phyloP scores from a whole-genome alignment of 2,329 filamentous ascomycete genomes.

The Ceratocystis colombiana region DNA sequence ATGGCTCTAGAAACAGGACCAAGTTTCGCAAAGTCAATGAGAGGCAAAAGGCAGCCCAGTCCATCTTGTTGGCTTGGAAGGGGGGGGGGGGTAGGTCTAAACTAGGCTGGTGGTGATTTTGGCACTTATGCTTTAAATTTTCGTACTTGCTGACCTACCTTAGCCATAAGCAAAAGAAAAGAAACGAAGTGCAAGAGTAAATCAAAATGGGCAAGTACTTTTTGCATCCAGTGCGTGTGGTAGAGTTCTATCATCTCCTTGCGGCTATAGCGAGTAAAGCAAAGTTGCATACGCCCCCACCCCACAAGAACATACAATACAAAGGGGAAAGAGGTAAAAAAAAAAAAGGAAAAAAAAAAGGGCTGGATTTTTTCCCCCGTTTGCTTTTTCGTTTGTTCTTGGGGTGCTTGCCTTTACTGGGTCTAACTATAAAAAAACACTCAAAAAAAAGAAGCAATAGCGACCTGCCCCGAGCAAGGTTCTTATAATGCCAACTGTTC shows the following conservation, averaged over 20 bases:
- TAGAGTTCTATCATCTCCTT: not conserved
- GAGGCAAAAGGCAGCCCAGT: not conserved
- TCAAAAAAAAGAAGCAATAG: not conserved
- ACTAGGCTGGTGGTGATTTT: not conserved
- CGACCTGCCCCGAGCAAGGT: not conserved
- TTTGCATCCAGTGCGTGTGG: not conserved
- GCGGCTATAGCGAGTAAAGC: not conserved
- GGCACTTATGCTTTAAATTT: not conserved
- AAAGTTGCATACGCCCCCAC: constrained; percentile 5
- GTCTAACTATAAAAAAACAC: constrained; percentile 1
- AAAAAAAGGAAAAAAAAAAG: not conserved
- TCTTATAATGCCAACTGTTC: constrained; percentile 10
- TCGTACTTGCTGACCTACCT: not conserved
- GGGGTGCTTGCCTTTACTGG: constrained; percentile 1
- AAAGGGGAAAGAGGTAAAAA: not conserved
- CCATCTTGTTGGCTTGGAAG: not conserved
- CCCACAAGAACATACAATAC: constrained; percentile 8
- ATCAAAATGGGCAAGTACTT: not conserved
- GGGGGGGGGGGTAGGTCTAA: not conserved
- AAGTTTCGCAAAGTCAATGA: not conserved
- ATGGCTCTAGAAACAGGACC: constrained; percentile 7
- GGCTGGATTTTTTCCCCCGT: not conserved
- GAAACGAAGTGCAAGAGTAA: not conserved
- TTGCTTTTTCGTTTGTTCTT: constrained; percentile 5
- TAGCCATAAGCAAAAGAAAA: not conserved